Percentiles rank a stretch among this genome's conserved stretches.
Evolutionary conservation across 1,284 basidiomycete genomes (phyloP).

Genomic region (Afroboletus lepidellus): DNA sequence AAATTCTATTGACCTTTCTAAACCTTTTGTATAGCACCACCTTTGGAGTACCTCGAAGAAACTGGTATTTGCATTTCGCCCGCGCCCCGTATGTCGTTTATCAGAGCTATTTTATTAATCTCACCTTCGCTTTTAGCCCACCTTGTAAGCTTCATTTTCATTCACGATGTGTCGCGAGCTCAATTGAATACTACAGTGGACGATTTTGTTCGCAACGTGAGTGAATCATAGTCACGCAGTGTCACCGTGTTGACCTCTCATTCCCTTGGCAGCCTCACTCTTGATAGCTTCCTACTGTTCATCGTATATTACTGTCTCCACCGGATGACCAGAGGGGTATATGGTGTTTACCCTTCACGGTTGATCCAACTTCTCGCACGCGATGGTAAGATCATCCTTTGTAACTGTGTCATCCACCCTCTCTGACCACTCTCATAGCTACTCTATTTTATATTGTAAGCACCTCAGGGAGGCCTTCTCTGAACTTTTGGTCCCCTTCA

Average conservation of each 20-base stretch:
- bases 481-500: too few species aligned
- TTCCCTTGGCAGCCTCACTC: slow-evolving; percentile 7
- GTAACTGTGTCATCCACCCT: not conserved
- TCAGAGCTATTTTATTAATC: not conserved
- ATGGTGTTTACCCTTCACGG: slow-evolving; percentile 1
- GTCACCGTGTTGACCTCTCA: not conserved
- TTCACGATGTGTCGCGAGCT: not conserved
- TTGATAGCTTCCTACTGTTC: slow-evolving; percentile 17
- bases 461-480: not conserved
- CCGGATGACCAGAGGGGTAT: not conserved
- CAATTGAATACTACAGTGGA: slow-evolving; percentile 17
- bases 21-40: not conserved
- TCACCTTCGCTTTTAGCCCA: slow-evolving; percentile 4
- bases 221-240: not conserved
- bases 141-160: slow-evolving; percentile 6
- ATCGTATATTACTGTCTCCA: slow-evolving; percentile 7
- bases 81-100: slow-evolving; percentile 9
- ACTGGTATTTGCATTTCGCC: slow-evolving; percentile 12
- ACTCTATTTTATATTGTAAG: slow-evolving; percentile 23
- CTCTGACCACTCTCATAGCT: slow-evolving; percentile 8
- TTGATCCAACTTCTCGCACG: slow-evolving; percentile 16
- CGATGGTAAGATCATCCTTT: slow-evolving; percentile 18
- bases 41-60: slow-evolving; percentile 9
- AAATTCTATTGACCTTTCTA: not conserved
- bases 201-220: slow-evolving; percentile 13